Evolutionary conservation across 305 asterid species (phyloP), one percentile per base, ranked within the genome.

Genomic region (Fraxinus sp.): DNA sequence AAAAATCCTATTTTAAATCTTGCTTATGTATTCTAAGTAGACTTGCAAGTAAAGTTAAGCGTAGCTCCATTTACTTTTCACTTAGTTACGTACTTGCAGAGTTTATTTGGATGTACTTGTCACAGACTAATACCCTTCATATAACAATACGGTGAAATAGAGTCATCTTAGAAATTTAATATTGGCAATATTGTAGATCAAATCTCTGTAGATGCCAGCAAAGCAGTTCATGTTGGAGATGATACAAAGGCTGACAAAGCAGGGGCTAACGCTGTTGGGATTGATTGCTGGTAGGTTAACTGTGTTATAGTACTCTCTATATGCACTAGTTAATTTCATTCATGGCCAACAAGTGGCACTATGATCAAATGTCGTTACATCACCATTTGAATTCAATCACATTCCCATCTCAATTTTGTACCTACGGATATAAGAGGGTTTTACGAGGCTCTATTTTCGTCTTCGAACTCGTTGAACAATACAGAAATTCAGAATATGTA

Each of bases 221-320:
- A 83, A 87, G 91, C 95, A 79, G 93, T 96, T 80, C 99, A 92
- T 81, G 97, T 96, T 74, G 99, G 98, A 73, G 99, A 96, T 43
- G 98, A 96, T 90, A 70, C 52, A 11, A 89, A 82, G 85, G 91
- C 98, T 71, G 99, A 96, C 84, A 94, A 90, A 84, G 95, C 32
- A 79, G 99, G 98, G 77, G 98, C 99, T 80, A 91, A 89, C 83
- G 94, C 93, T 24, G 86, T 90, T 82, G 99, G 99, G 84, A 91
- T 96, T 0, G 89, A 92, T 82, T 94, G 98, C 92, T 96, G 97
- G 99, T 96, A 75, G 49, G 90, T 84, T 77, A 68, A 35, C 55
- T n/a, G 43, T 72, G 20, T 32, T 39, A 37, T 33, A 28, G 14
- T 57, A 10, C 59, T 77, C 24, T n/a, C 39, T 18, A 5, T 11